A percentile compares a stretch with the other conserved stretches of the same genome.
phyloP scores from a whole-genome alignment of 164 flowering plant genomes.

The Cinnamomum micranthum region DNA sequence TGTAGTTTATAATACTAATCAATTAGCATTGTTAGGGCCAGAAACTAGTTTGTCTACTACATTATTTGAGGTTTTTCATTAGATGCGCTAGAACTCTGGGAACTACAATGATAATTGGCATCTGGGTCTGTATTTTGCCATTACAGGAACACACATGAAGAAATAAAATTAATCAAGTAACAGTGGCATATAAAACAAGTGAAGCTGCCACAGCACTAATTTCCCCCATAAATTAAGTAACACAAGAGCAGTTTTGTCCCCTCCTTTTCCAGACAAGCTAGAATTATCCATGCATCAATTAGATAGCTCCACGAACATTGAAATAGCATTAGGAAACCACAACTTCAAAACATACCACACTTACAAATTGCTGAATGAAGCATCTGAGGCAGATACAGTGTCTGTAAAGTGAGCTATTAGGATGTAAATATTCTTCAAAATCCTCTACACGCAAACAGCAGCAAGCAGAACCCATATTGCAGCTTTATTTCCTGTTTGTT shows the following conservation, averaged over 20 bases:
- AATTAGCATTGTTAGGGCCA: no score
- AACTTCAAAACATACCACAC: conserved; percentile 43
- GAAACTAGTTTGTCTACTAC: not conserved
- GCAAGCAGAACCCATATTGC: conserved; percentile 76
- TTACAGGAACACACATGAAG: no score
- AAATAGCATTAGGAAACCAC: not conserved
- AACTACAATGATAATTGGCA: no score
- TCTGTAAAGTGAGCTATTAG: conserved; percentile 53
- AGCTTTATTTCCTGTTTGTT: not conserved
- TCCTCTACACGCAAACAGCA: conserved; percentile 66
- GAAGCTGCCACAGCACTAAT: not conserved
- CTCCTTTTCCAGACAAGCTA: not conserved
- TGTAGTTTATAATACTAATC: no score
- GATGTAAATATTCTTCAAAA: conserved; percentile 63
- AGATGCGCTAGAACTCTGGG: not conserved
- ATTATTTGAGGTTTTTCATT: not conserved
- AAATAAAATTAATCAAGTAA: no score
- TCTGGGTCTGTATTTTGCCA: not conserved
- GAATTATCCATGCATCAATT: no score
- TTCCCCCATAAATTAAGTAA: not conserved
- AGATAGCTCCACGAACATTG: not conserved
- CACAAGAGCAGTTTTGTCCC: no score
- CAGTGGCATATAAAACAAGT: no score
- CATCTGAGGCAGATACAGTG: conserved; percentile 73
- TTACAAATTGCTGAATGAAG: conserved; percentile 55